Evolutionary conservation across 139 green algal genomes (phyloP), one percentile per base, ranked within the genome.

Genomic region (Asterochloris erici): DNA sequence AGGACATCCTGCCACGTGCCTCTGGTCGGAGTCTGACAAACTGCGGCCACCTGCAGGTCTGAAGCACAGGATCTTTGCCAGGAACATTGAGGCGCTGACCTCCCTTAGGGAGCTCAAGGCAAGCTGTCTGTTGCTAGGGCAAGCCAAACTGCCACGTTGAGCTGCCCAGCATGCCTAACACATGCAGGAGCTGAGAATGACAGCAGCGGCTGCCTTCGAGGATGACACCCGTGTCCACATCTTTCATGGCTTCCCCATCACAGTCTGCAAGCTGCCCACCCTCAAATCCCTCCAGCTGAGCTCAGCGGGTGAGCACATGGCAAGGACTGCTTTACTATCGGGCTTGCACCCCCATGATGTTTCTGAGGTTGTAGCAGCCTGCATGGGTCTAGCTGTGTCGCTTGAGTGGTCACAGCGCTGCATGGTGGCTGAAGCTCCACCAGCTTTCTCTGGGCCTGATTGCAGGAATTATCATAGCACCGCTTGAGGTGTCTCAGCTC

Each of bases 141-240:
- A 0, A 2, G 21, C 66, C 66, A 71, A 71, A 14, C n/a, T 77
- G 71, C n/a, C 19, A 60, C 12, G 12, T 27, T 54, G 13, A 77
- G 13, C 38, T 17, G 47, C 71, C 60, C 19, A 27, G 24, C 24
- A 23, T 66, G 1, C 27, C 19, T 64, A 29, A 0, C 28, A 10
- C 54, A 21, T 80, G 54, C 76, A 80, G 76, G 76, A 80, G 13
- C 16, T 80, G 24, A 80, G 21, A 14, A 47, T 80, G 24, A 62
- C 76, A n/a, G 60, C 12, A 60, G 76, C 68, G 26, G 68, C 76
- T 14, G 76, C 68, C 21, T 80, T 60, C 69, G 76, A 80, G 21
- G 68, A 24, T 70, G 76, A 70, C 11, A 26, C 68, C n/a, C 24
- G 60, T 19, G 38, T 54, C 60, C 38, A 17, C 23, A 70, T 61